Base-by-base conservation (phyloP, 495 filamentous ascomycete species). In the Penicillium egyptiacum region DNA sequence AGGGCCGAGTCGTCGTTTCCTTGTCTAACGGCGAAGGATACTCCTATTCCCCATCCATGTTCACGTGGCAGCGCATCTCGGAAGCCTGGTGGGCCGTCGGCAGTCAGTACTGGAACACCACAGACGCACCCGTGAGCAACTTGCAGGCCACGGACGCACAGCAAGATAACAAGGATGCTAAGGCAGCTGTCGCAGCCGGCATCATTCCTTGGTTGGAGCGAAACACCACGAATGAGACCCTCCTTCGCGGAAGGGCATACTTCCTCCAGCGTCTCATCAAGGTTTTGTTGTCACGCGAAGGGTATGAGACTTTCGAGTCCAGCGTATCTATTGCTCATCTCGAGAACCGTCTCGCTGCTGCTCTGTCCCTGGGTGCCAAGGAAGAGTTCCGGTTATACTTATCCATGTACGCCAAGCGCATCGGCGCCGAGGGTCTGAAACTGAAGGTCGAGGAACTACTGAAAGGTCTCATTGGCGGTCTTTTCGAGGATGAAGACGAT, bases 71-170 rank as follows among this genome's bases (percentile, higher is more conserved):
- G 75, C 86, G 92, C 10, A 78, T 98, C 12, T 91, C 89, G 4
- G 94, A 99, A 73, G 78, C 88, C 1, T 99, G 94, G 95, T 99
- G 95, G 94, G 92, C 94, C 3, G 90, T 97, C 1, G 93, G 92
- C 22, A 93, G 88, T 66, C 94, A 98, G 70, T 98, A 98, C 70
- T 98, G 95, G 94, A 96, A 96, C 72, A 90, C 88, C n/a, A 91
- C 90, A 35, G 92, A 93, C 59, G 86, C 88, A 12, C 89, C 90
- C 0, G 81, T 92, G 26, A 84, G 87, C 55, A 89, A 91, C 50
- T 68, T 95, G 8, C 86, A 91, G 47, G 83, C 89, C 0, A 86
- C 87, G 9, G 86, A 83, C 19, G 69, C 68, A 4, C 78, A 75
- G 12, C 78, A 81, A 31, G 80, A 83, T 33, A 67, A 31, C 54